Base-by-base conservation (phyloP, 2,329 filamentous ascomycete species). In the Mariannaea sp. region DNA sequence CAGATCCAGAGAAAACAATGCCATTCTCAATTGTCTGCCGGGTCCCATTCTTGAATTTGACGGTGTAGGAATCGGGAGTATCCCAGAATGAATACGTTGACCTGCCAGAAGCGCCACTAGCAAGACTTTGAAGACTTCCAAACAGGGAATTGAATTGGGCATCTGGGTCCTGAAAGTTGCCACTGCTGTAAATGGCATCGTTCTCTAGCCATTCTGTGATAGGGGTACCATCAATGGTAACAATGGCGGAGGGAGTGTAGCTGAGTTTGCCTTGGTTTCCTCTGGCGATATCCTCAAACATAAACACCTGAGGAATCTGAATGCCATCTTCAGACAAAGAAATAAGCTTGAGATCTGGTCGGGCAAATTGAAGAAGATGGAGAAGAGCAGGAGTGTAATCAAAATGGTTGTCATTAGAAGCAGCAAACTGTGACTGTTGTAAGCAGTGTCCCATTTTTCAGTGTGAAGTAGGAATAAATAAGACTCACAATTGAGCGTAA, bases 81-180 rank as follows among this genome's bases (percentile, higher is more conserved):
- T 65, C 63, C 6, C 64, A 65, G 22, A 50, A 46, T 2, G 46
- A 56, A 10, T 55, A 12, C 13, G 53, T 45, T 0, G 59, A 50
- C 5, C 45, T 54, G 7, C 57, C 49, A 3, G 41, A 10, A 4
- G 16, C 8, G 0, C 63, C 58, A 14, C 16, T 16, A 22, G 59
- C 63, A 1, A 14, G 5, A 2, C 57, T 55, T 12, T 64, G 54
- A n/a, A 61, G 16, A 6, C 44, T 56, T 1, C 32, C 27, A 35
- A 65, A 65, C 3, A 59, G 56, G 9, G 39, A 43, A 32, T 65
- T 65, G 35, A 61, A 65, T 43, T 65, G 63, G 9, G 63, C 63
- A 38, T 65, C 63, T 1, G 63, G 63, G 13, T 65, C 63, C 17
- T 65, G 63, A 9, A 39, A 43, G 38, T 58, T 61, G 22, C 38